Percentiles rank a stretch among this genome's conserved stretches.
These are phyloP conservation scores for Papiliotrema laurentii DNA, from an alignment of 1,284 basidiomycete genomes.

Conservation along the genomic window DNA sequence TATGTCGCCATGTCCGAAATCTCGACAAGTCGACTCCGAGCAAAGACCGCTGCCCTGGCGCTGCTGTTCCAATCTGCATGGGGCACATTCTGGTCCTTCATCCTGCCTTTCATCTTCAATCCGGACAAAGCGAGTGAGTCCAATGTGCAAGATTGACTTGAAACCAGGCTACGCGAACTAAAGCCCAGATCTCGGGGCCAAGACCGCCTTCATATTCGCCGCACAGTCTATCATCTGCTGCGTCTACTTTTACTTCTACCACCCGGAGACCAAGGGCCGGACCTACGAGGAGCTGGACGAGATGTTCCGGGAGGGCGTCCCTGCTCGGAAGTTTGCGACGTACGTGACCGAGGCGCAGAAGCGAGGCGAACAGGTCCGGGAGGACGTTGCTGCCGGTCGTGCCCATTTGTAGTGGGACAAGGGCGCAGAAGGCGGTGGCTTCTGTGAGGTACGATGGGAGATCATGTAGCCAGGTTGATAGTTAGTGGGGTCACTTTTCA, in stretches of 20 bases:
- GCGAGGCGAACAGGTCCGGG: not conserved
- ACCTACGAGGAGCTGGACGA: slow-evolving; percentile 25
- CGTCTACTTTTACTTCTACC: slow-evolving; percentile 7
- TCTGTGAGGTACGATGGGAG: not conserved
- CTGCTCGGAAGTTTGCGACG: slow-evolving; percentile 13
- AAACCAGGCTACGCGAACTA: not conserved
- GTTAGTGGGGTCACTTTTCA: not conserved
- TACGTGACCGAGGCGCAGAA: not conserved
- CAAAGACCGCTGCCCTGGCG: slow-evolving; percentile 6
- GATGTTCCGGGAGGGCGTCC: slow-evolving; percentile 12
- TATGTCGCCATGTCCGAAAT: slow-evolving; percentile 7
- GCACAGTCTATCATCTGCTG: slow-evolving; percentile 2
- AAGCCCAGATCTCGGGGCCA: slow-evolving; percentile 1
- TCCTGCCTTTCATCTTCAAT: slow-evolving; percentile 10
- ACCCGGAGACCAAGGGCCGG: slow-evolving; percentile 10
- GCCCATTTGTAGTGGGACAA: not conserved
- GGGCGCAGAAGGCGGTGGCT: not conserved
- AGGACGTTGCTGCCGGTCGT: not conserved
- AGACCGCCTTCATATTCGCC: slow-evolving; percentile 7
- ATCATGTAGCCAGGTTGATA: not conserved
- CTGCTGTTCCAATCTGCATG: slow-evolving; percentile 1
- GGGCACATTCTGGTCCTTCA: slow-evolving; percentile 4
- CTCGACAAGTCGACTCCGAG: slow-evolving; percentile 2
- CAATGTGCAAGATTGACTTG: not conserved
- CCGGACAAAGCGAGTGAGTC: slow-evolving; percentile 2